Percentiles rank a stretch among this genome's conserved stretches.
These are phyloP conservation scores for Coemansia sp. DNA, from an alignment of 192 early-diverging fungal species.

Conservation along the genomic window DNA sequence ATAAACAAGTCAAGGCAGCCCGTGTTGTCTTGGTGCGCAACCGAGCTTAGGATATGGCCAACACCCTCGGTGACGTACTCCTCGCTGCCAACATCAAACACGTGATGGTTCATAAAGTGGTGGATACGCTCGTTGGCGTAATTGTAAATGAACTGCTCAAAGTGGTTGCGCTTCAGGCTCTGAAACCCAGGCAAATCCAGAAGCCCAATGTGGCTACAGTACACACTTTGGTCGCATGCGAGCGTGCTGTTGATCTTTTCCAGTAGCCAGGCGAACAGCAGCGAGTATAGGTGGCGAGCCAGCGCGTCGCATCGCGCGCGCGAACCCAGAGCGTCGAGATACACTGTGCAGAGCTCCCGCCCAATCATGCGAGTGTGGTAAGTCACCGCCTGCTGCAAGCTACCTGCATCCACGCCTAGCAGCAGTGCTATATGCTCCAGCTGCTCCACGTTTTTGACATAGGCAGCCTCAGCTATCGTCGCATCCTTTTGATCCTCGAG, in stretches of 20 bases:
- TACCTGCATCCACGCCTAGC: slow-evolving; percentile 75
- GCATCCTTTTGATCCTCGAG: slow-evolving; percentile 73
- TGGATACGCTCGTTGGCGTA: slow-evolving; percentile 88
- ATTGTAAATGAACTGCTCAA: slow-evolving; percentile 73
- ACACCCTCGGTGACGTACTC: slow-evolving; percentile 67
- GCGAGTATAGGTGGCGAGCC: slow-evolving; percentile 74
- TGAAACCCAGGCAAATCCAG: slow-evolving; percentile 87
- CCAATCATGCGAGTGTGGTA: slow-evolving; percentile 85
- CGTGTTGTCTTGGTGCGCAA: slow-evolving; percentile 64
- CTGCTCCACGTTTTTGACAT: slow-evolving; percentile 74
- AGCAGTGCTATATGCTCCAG: slow-evolving; percentile 82
- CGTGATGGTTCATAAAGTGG: slow-evolving; percentile 66
- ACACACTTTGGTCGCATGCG: slow-evolving; percentile 60
- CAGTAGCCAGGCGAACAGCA: slow-evolving; percentile 80
- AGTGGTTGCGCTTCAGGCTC: slow-evolving; percentile 54
- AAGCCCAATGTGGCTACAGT: slow-evolving; percentile 80
- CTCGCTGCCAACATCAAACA: slow-evolving; percentile 68
- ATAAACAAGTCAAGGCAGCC: slow-evolving; percentile 75
- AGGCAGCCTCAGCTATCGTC: slow-evolving; percentile 68
- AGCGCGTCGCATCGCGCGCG: slow-evolving; percentile 68
- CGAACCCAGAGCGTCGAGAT: slow-evolving; percentile 74
- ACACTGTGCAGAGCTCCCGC: slow-evolving; percentile 78
- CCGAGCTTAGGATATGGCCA: slow-evolving; percentile 53
- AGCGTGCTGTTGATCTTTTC: slow-evolving; percentile 79
- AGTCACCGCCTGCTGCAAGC: slow-evolving; percentile 78